Evolutionary conservation across 345 rosid species (phyloP), one percentile per base, ranked within the genome.

Genomic region (Gossypium thurberi): DNA sequence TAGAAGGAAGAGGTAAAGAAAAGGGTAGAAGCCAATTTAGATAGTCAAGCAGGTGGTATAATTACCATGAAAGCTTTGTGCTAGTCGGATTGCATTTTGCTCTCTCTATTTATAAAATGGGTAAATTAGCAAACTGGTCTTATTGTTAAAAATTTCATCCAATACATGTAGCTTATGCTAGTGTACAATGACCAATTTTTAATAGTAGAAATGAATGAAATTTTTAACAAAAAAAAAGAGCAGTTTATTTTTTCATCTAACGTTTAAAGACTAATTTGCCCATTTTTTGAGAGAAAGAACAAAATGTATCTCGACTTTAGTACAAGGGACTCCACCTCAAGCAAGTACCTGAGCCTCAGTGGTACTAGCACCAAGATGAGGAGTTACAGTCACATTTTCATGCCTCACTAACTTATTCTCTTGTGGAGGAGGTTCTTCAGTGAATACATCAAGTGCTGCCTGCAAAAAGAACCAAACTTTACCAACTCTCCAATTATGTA

Each of bases 321-420:
- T 5, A 33, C 40, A 33, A 33, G 40, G 7, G 40, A 4, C 40
- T 33, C 40, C 40, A 33, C 40, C 40, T 10, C 25, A 28, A 72
- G 14, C 71, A 61, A 1, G 20, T 71, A 81, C 88, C 85, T 85
- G 86, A 74, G 91, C 91, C 72, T 87, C 91, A 53, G 69, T 76
- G 4, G 89, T 87, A 59, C 87, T 82, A n/a, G 84, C 91, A 78
- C 91, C 91, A 46, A 87, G 85, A 77, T 87, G 89, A 25, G 87
- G 87, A 17, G 91, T 85, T 12, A 78, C 89, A 17, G 82, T 87
- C 0, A 87, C 84, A n/a, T 51, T 74, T 75, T 87, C 87, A 74
- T 83, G 88, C 63, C 75, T 83, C 42, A 85, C 82, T 82, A 85
- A 69, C 40, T 78, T 81, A 76, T 75, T 79, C 2, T 79, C 87